phyloP scores from a whole-genome alignment of 192 early-diverging fungal species.

The Backusella tarrabulga region DNA sequence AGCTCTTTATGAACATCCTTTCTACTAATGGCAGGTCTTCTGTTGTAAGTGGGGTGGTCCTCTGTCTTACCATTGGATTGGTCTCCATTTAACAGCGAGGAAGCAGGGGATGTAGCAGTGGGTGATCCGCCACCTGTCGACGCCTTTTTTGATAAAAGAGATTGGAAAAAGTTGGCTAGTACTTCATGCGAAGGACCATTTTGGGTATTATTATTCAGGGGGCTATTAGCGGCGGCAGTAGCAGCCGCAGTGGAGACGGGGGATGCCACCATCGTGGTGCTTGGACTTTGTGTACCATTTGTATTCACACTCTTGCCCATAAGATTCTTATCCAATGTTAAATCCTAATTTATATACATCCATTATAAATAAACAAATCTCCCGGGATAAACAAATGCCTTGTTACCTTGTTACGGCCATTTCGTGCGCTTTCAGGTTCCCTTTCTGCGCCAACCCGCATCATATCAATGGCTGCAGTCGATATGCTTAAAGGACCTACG shows the following conservation, averaged over 20 bases:
- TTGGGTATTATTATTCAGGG: background rate
- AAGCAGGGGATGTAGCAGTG: background rate
- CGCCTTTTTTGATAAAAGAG: conserved; percentile 65
- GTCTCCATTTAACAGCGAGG: background rate
- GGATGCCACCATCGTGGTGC: background rate
- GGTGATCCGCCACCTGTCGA: conserved; percentile 9
- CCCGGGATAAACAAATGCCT: background rate
- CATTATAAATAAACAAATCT: background rate
- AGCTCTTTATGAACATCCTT: conserved; percentile 37
- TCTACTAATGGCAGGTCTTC: conserved; percentile 23
- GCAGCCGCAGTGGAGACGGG: background rate
- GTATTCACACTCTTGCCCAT: background rate
- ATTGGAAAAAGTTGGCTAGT: conserved; percentile 89
- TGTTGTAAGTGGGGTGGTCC: background rate
- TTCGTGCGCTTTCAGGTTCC: conserved; percentile 31
- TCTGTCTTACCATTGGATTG: conserved; percentile 12
- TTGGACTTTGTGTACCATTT: conserved; percentile 2
- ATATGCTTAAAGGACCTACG: conserved; percentile 49
- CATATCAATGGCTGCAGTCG: conserved; percentile 24
- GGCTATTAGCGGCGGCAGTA: background rate
- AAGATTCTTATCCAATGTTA: background rate
- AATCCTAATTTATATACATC: background rate
- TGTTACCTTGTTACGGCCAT: background rate
- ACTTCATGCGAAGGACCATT: conserved; percentile 61
- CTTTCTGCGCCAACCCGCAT: conserved; percentile 27